Conservation (phyloP, 225 moss, liverwort and hornwort genomes). For the Physcomitrium patens region DNA sequence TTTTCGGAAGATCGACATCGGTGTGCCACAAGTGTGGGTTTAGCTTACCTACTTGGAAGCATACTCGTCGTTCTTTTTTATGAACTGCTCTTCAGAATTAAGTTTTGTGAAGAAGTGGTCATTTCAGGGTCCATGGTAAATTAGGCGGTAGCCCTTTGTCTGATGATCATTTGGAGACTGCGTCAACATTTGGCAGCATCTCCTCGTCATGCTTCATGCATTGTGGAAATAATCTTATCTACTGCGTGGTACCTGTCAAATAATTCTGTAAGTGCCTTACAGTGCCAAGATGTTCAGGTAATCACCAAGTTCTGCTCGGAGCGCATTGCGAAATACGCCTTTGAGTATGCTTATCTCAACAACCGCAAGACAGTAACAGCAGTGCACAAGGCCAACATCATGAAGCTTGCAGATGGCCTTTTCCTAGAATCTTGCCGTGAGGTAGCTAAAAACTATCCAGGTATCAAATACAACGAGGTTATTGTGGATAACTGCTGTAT, state of each 20-base stretch:
- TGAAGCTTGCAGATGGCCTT: slow-evolving; percentile 99
- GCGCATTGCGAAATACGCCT: slow-evolving; percentile 97
- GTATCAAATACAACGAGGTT: slow-evolving; percentile 91
- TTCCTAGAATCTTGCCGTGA: slow-evolving; percentile 97
- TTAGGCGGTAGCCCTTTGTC: neutral
- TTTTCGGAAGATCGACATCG: slow-evolving; percentile 6
- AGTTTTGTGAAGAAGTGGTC: neutral
- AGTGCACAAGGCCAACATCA: slow-evolving; percentile 99
- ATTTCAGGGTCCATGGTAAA: slow-evolving; percentile 22
- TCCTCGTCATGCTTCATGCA: neutral
- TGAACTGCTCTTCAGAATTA: neutral
- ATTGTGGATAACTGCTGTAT: slow-evolving; percentile 99
- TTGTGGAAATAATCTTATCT: slow-evolving; percentile 3
- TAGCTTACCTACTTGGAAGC: slow-evolving; percentile 26
- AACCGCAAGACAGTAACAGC: slow-evolving; percentile 98
- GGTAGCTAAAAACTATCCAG: slow-evolving; percentile 87
- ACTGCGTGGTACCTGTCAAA: neutral
- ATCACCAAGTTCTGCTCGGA: slow-evolving; percentile 99
- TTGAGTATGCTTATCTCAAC: slow-evolving; percentile 98
- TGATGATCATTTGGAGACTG: neutral
- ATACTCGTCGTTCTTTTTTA: neutral
- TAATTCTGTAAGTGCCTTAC: slow-evolving; percentile 31
- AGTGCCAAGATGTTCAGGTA: slow-evolving; percentile 67
- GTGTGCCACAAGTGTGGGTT: slow-evolving; percentile 12
- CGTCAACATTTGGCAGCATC: neutral